Percentiles rank a stretch among this genome's conserved stretches.
Evolutionary conservation across 306 rosid genomes (phyloP).

Genomic region (Albizia julibrissin): DNA sequence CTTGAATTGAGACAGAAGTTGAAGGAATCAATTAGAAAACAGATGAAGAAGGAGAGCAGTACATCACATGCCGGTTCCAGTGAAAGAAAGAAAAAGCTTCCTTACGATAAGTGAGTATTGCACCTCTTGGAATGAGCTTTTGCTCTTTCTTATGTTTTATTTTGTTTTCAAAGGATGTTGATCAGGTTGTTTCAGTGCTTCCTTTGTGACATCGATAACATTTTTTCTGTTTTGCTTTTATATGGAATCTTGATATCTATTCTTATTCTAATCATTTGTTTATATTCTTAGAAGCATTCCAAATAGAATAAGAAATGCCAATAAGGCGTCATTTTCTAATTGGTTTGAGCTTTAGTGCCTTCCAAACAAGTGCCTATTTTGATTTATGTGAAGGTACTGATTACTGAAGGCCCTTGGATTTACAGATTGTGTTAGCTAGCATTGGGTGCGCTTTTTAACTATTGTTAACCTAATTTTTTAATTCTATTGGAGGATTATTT

Average conservation of each 20-base stretch:
- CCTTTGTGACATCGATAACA: not conserved
- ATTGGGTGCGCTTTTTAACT: no score
- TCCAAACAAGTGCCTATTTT: no score
- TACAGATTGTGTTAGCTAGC: no score
- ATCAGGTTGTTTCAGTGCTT: slow-evolving; percentile 1
- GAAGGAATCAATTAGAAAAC: slow-evolving; percentile 66
- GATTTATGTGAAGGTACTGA: no score
- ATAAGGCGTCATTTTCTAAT: no score
- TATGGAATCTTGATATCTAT: not conserved
- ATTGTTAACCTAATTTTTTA: no score
- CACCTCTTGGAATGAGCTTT: not conserved
- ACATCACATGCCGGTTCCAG: slow-evolving; percentile 41
- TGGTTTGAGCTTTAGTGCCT: no score
- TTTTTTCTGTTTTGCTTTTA: not conserved
- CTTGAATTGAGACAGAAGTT: slow-evolving; percentile 72
- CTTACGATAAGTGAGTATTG: slow-evolving; percentile 72
- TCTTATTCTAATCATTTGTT: no score
- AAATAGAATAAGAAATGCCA: no score
- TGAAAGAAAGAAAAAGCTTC: slow-evolving; percentile 55
- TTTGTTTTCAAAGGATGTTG: not conserved
- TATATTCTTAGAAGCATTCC: no score
- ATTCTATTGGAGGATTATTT: no score
- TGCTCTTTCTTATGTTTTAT: not conserved
- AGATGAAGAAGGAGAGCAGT: slow-evolving; percentile 56
- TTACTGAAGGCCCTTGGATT: no score